These are phyloP conservation scores for Artemisia tridentata DNA, from an alignment of 129 eudicot genomes.

Conservation along the genomic window DNA sequence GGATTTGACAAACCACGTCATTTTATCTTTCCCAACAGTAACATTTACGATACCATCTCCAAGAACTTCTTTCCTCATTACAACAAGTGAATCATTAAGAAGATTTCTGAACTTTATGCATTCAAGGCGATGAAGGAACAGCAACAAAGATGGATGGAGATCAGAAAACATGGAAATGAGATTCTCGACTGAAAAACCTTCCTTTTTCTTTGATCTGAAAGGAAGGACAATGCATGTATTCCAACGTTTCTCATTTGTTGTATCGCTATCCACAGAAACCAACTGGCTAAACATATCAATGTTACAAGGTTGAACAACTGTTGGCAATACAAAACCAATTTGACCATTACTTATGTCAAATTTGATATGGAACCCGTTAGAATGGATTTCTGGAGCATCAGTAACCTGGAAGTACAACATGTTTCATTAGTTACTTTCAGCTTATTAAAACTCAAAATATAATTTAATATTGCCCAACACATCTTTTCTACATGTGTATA, in stretches of 20 bases:
- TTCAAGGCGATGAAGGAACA: constrained; percentile 80
- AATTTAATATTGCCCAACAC: too few relatives aligned
- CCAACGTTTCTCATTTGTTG: constrained; percentile 38
- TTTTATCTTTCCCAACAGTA: constrained; percentile 52
- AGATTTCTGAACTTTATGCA: constrained; percentile 61
- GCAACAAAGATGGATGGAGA: constrained; percentile 78
- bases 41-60: constrained; percentile 68
- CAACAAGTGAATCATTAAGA: constrained; percentile 39
- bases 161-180: constrained; percentile 73
- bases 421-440: too few relatives aligned
- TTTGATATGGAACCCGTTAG: constrained; percentile 84
- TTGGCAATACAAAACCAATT: constrained; percentile 84
- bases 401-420: constrained; percentile 36
- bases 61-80: constrained; percentile 65
- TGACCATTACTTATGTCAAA: constrained; percentile 76
- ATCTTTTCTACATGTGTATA: too few relatives aligned
- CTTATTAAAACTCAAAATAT: too few relatives aligned
- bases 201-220: constrained; percentile 48
- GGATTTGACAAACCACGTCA: constrained; percentile 73
- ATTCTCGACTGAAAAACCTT: constrained; percentile 39
- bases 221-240: constrained; percentile 81
- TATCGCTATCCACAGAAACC: constrained; percentile 35
- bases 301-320: constrained; percentile 66
- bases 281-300: constrained; percentile 40
- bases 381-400: constrained; percentile 89